Conservation (phyloP, 2,329 filamentous ascomycete genomes). For the Periconia digitata region DNA sequence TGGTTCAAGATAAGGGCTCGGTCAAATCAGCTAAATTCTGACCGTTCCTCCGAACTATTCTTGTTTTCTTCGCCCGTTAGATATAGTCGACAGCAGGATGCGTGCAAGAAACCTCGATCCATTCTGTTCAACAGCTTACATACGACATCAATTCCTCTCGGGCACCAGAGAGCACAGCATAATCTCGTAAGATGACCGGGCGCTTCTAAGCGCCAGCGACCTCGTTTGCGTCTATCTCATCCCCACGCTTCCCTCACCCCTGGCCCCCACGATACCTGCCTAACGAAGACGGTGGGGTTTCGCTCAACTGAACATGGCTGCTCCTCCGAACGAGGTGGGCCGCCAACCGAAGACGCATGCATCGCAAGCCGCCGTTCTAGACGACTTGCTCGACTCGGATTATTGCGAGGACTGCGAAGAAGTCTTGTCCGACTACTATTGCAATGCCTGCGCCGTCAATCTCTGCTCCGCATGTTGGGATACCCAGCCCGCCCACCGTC, state of each 20-base stretch:
- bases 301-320: background rate
- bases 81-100: too few species aligned
- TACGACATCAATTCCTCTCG: background rate
- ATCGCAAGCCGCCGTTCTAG: conserved; percentile 1
- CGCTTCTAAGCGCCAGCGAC: too few species aligned
- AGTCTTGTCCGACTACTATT: conserved; percentile 8
- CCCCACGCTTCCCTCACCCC: too few species aligned
- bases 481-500: conserved; percentile 8
- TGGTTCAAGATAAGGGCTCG: background rate
- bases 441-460: conserved; percentile 10
- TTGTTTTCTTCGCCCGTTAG: background rate
- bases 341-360: background rate
- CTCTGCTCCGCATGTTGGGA: conserved; percentile 12
- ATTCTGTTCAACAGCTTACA: background rate
- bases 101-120: background rate
- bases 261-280: too few species aligned
- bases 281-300: background rate
- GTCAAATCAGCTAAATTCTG: background rate
- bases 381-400: conserved; percentile 7
- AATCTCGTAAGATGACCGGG: too few species aligned
- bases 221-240: too few species aligned
- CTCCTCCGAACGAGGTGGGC: conserved; percentile 2
- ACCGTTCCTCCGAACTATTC: background rate
- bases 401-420: conserved; percentile 13
- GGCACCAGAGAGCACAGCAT: too few species aligned